phyloP scores from a whole-genome alignment of 1,284 basidiomycete genomes.

The Tylopilus sp. region DNA sequence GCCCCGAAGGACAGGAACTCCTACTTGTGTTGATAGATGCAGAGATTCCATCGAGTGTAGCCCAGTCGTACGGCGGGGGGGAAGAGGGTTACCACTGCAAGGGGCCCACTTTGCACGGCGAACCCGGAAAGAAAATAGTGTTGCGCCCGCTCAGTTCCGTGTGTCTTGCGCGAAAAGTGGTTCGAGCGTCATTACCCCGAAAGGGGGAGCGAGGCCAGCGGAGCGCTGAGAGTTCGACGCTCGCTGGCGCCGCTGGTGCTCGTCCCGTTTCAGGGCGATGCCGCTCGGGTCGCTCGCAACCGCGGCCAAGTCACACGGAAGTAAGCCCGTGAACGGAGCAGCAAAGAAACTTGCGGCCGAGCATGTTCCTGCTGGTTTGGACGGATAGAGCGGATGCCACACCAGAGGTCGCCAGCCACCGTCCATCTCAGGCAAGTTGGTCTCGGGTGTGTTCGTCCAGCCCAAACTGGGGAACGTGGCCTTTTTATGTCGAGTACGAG shows the following conservation, averaged over 20 bases:
- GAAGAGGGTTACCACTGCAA: too few species aligned
- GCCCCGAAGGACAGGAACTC: not conserved
- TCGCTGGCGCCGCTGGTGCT: too few species aligned
- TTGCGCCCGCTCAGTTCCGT: not conserved
- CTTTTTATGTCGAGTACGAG: too few species aligned
- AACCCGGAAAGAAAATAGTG: not conserved
- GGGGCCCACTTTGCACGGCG: not conserved
- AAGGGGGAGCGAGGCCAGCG: not conserved
- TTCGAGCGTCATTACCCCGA: not conserved
- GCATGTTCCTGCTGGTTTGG: not conserved
- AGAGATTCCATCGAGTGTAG: not conserved
- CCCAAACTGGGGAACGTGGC: not conserved
- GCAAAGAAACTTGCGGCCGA: not conserved
- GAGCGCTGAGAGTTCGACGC: not conserved
- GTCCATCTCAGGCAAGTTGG: not conserved
- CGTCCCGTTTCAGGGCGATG: not conserved
- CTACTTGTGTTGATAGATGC: not conserved
- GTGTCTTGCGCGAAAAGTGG: too few species aligned
- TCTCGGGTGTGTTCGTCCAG: too few species aligned
- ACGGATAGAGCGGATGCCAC: not conserved
- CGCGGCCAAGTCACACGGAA: too few species aligned
- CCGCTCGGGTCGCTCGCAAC: not conserved
- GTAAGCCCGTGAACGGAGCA: not conserved
- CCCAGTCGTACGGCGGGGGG: too few species aligned
- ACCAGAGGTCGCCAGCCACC: not conserved